Percentiles rank a stretch among this genome's conserved stretches.
phyloP scores from a whole-genome alignment of 139 green algal species.

The Monoraphidium neglectum region DNA sequence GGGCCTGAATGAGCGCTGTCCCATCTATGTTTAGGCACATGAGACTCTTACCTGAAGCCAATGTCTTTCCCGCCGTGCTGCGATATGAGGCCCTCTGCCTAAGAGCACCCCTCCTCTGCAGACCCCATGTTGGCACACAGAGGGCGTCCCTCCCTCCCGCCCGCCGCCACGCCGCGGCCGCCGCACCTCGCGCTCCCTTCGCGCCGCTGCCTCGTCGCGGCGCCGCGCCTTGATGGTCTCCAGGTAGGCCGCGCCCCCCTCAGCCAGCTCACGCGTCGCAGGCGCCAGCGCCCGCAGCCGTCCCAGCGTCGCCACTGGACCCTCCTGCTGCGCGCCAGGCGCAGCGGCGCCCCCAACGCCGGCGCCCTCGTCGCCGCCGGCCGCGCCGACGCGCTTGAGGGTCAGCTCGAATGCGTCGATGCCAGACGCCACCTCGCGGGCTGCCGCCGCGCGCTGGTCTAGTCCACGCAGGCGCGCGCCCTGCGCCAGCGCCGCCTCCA shows the following conservation, averaged over 20 bases:
- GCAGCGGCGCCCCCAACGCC: not conserved
- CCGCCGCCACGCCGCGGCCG: no score
- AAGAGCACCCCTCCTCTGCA: no score
- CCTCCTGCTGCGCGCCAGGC: not conserved
- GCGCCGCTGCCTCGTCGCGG: conserved; percentile 54
- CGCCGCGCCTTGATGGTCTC: conserved; percentile 47
- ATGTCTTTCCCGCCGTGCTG: no score
- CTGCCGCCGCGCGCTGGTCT: conserved; percentile 35
- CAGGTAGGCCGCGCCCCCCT: conserved; percentile 53
- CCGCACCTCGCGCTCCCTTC: conserved; percentile 64
- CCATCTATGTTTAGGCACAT: no score
- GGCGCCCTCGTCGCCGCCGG: conserved; percentile 23
- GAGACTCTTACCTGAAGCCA: no score
- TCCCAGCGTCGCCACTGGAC: conserved; percentile 29
- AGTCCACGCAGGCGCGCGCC: conserved; percentile 34
- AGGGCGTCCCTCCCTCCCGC: no score
- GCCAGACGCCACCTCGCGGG: conserved; percentile 48
- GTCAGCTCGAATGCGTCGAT: conserved; percentile 81
- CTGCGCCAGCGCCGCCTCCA: conserved; percentile 64
- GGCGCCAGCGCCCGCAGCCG: conserved; percentile 45
- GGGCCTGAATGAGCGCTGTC: no score
- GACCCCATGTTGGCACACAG: no score
- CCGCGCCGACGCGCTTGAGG: conserved; percentile 58
- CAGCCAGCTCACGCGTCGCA: conserved; percentile 41
- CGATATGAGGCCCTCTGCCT: no score